Conservation (phyloP, 768 basidiomycete genomes). For the Filobasidium wieringae region DNA sequence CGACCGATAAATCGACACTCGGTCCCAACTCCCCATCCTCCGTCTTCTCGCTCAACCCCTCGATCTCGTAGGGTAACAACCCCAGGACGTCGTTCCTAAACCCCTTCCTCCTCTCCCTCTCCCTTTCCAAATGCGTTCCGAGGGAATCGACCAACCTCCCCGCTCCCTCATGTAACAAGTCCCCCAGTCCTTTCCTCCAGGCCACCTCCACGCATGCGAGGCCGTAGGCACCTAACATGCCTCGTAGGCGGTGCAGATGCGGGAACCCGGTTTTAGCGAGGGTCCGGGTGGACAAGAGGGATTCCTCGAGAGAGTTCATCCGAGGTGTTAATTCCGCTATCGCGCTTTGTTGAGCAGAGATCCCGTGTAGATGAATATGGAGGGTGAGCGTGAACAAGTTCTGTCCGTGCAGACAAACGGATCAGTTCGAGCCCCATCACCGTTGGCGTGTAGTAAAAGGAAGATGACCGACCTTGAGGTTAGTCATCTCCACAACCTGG, state of each 20-base stretch:
- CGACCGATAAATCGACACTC: slow-evolving; percentile 64
- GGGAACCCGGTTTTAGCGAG: slow-evolving; percentile 55
- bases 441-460: not conserved
- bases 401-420: slow-evolving; percentile 16
- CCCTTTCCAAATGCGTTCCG: slow-evolving; percentile 67
- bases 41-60: slow-evolving; percentile 41
- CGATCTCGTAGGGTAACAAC: slow-evolving; percentile 73
- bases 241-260: slow-evolving; percentile 80
- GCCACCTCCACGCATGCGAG: slow-evolving; percentile 84
- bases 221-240: slow-evolving; percentile 82
- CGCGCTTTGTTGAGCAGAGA: slow-evolving; percentile 69
- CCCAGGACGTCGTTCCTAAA: slow-evolving; percentile 74
- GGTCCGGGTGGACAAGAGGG: slow-evolving; percentile 42
- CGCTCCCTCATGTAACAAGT: slow-evolving; percentile 71
- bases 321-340: slow-evolving; percentile 60
- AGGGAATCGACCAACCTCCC: slow-evolving; percentile 72
- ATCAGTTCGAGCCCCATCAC: not conserved
- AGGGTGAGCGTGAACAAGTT: slow-evolving; percentile 41
- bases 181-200: slow-evolving; percentile 77
- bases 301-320: slow-evolving; percentile 55
- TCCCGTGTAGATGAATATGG: slow-evolving; percentile 55
- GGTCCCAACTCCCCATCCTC: slow-evolving; percentile 59
- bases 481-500: slow-evolving; percentile 23
- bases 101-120: slow-evolving; percentile 70
- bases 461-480: slow-evolving; percentile 26